These are phyloP conservation scores for Angophora floribunda DNA, from an alignment of 345 rosid genomes.

Conservation along the genomic window DNA sequence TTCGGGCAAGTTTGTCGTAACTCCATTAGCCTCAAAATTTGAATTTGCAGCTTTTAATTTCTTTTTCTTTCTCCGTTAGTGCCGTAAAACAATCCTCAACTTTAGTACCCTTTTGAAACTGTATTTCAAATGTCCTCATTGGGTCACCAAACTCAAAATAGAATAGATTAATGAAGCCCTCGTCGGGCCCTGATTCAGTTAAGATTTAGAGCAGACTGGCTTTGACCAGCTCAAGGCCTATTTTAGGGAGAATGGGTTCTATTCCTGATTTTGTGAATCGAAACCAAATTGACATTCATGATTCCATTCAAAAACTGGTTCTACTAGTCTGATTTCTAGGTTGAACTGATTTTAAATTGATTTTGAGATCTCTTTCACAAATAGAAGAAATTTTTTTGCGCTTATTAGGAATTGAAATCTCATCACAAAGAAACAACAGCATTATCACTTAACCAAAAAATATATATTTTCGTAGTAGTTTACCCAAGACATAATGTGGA, in stretches of 20 bases:
- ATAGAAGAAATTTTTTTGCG: background rate
- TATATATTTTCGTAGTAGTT: background rate
- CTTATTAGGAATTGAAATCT: background rate
- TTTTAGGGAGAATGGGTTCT: too few relatives aligned
- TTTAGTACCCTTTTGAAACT: background rate
- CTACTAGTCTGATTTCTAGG: fast-evolving
- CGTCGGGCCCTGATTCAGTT: fast-evolving
- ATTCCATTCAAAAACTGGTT: fast-evolving
- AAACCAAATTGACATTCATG: fast-evolving
- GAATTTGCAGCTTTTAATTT: background rate
- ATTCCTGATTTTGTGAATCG: fast-evolving
- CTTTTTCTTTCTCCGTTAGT: too few relatives aligned
- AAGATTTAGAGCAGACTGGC: fast-evolving
- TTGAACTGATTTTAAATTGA: fast-evolving
- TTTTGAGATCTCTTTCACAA: background rate
- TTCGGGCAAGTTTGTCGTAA: background rate
- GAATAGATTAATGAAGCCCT: background rate
- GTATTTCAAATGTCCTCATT: background rate
- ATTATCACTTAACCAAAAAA: background rate
- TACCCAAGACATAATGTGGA: too few relatives aligned
- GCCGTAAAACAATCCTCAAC: background rate
- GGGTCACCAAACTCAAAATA: background rate
- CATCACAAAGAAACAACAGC: background rate
- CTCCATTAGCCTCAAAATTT: background rate
- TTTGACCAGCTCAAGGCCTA: background rate